Base-by-base conservation (phyloP, 2,329 filamentous ascomycete genomes). In the Chaetomium globosum region DNA sequence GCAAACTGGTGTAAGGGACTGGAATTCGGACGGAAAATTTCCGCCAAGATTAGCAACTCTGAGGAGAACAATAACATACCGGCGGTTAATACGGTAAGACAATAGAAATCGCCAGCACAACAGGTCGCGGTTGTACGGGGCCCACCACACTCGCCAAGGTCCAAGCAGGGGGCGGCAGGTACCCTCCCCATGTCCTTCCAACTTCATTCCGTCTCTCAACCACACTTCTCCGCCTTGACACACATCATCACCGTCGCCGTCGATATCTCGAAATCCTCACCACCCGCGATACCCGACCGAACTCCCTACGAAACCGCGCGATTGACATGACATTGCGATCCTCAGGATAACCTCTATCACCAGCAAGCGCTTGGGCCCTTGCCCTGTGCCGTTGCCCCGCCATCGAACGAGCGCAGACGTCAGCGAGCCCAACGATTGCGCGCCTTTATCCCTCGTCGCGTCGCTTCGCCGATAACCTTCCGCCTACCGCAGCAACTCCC, bases 301-400 rank as follows among this genome's bases (percentile, higher is more conserved):
- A 43, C 23, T 9, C 21, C 30, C 23, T 28, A 13, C 36, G n/a
- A 61, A 13, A 26, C 6, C 12, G 30, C 31, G 60, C 56, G 55
- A 65, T 66, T 66, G 58, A 55, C 61, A 66, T 53, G 48, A 60
- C 23, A 61, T 21, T 26, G 43, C 52, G 48, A 58, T n/a, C 39
- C 49, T 55, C 49, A 30, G 28, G 26, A 46, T 39, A 55, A 51
- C 33, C 39, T 23, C 52, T 46, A 59, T 39, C 19, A 28, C 36
- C 31, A 49, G 53, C 31, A 9, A 19, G 19, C 33, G 26, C 33
- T 48, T 59, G 36, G 26, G 52, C 30, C 63, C 55, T 26, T 61
- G 64, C 60, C 63, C 55, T 63, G 63, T 61, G 54, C 61, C 36
- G 65, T 69, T 68, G 69, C 69, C 69, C 69, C 66, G 69, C 68